Conservation (phyloP, 495 filamentous ascomycete genomes). For the Neurospora sublineolata region DNA sequence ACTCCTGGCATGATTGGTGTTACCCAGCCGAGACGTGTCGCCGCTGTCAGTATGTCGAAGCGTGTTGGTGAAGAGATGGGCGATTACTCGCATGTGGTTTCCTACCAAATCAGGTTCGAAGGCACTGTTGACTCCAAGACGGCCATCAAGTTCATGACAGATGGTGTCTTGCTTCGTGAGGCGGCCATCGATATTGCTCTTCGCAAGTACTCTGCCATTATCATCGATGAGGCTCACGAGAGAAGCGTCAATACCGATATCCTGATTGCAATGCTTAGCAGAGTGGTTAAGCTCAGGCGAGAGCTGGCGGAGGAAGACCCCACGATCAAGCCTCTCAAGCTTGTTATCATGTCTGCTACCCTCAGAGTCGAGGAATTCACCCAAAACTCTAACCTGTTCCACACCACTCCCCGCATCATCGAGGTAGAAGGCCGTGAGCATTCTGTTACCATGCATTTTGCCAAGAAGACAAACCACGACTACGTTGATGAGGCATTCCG, state of each 20-base stretch:
- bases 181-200: slow-evolving; percentile 82
- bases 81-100: slow-evolving; percentile 53
- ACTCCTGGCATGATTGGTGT: slow-evolving; percentile 90
- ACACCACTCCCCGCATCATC: slow-evolving; percentile 67
- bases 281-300: slow-evolving; percentile 64
- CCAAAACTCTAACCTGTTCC: slow-evolving; percentile 69
- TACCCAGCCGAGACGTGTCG: slow-evolving; percentile 87
- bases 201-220: slow-evolving; percentile 83
- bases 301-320: slow-evolving; percentile 36
- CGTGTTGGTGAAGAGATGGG: slow-evolving; percentile 81
- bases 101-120: slow-evolving; percentile 94
- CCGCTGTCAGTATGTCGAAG: slow-evolving; percentile 89
- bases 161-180: slow-evolving; percentile 89
- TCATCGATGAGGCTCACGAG: slow-evolving; percentile 97
- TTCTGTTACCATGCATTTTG: slow-evolving; percentile 80
- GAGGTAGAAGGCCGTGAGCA: slow-evolving; percentile 92
- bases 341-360: slow-evolving; percentile 98
- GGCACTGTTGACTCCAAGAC: slow-evolving; percentile 72
- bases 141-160: slow-evolving; percentile 97
- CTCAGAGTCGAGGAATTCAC: slow-evolving; percentile 83
- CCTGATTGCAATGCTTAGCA: slow-evolving; percentile 86
- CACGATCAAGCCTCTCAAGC: slow-evolving; percentile 65
- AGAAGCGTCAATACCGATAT: slow-evolving; percentile 97
- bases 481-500: slow-evolving; percentile 82
- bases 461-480: slow-evolving; percentile 69